These are phyloP conservation scores for Tephrocybe sp. DNA, from an alignment of 768 basidiomycete species.

Conservation along the genomic window DNA sequence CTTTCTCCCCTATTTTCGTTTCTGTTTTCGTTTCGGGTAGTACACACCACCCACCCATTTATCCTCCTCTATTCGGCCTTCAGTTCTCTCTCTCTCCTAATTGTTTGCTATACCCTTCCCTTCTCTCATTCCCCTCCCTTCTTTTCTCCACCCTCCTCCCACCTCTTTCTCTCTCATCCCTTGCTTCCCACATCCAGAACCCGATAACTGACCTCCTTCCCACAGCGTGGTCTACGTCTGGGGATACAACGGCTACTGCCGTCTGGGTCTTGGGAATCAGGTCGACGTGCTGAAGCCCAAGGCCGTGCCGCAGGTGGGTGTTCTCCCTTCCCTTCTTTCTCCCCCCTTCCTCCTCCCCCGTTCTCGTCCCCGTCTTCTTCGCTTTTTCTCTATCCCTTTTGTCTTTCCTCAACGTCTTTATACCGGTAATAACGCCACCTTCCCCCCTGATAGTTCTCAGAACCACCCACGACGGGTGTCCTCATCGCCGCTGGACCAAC, in stretches of 20 bases:
- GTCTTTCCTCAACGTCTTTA: not conserved
- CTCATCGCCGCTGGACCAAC: conserved; percentile 78
- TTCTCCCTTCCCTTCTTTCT: not conserved
- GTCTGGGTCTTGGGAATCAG: conserved; percentile 86
- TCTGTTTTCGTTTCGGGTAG: too few species aligned
- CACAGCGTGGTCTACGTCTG: conserved; percentile 75
- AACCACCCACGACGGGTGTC: conserved; percentile 60
- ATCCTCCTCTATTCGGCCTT: not conserved
- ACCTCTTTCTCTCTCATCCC: too few species aligned
- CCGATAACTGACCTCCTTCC: too few species aligned
- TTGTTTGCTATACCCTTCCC: too few species aligned
- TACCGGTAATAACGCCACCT: too few species aligned
- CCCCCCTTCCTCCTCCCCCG: not conserved
- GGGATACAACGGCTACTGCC: conserved; percentile 91
- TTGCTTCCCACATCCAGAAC: too few species aligned
- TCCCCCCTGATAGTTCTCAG: conserved; percentile 78
- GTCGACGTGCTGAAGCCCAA: conserved; percentile 80
- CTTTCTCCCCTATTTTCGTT: not conserved
- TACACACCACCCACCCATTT: too few species aligned
- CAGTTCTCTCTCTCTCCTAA: conserved; percentile 1
- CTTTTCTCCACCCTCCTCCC: too few species aligned
- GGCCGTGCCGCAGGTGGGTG: conserved; percentile 71
- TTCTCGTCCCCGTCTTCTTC: not conserved
- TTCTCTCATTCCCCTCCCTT: too few species aligned
- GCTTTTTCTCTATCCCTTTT: not conserved